phyloP scores from a whole-genome alignment of 257 asterid species.

The Gentiana straminea region DNA sequence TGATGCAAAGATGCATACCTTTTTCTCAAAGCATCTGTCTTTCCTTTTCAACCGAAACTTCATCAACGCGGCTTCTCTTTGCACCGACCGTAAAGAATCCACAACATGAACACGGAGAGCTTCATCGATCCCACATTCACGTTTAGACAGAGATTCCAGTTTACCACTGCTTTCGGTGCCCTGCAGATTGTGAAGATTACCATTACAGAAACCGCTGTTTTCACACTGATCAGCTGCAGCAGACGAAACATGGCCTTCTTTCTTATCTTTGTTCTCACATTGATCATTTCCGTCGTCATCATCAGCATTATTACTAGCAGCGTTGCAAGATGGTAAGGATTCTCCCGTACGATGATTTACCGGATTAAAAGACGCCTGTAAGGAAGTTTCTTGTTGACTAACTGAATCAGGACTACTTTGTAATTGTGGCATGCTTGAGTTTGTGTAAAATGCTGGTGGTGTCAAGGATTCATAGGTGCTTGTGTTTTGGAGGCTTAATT shows the following conservation, averaged over 20 bases:
- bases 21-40: slow-evolving; percentile 93
- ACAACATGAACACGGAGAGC: slow-evolving; percentile 29
- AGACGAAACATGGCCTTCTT: slow-evolving; percentile 32
- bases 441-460: slow-evolving; percentile 25
- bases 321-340: slow-evolving; percentile 26
- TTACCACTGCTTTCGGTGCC: slow-evolving; percentile 30
- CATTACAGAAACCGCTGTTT: slow-evolving; percentile 45
- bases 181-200: slow-evolving; percentile 24
- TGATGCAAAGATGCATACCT: slow-evolving; percentile 31
- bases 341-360: slow-evolving; percentile 23
- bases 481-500: slow-evolving; percentile 30
- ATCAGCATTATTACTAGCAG: slow-evolving; percentile 28
- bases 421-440: slow-evolving; percentile 26
- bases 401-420: slow-evolving; percentile 34
- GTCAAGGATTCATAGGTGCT: slow-evolving; percentile 27
- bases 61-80: slow-evolving; percentile 82
- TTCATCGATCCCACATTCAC: slow-evolving; percentile 46
- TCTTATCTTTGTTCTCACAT: slow-evolving; percentile 27
- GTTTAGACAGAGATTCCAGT: slow-evolving; percentile 14
- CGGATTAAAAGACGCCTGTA: slow-evolving; percentile 19
- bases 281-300: slow-evolving; percentile 22
- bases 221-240: slow-evolving; percentile 44
- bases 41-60: slow-evolving; percentile 83
- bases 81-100: slow-evolving; percentile 38
- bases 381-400: slow-evolving; percentile 30